phyloP scores from a whole-genome alignment of 1,284 basidiomycete species.

The Clitocybe nebularis region DNA sequence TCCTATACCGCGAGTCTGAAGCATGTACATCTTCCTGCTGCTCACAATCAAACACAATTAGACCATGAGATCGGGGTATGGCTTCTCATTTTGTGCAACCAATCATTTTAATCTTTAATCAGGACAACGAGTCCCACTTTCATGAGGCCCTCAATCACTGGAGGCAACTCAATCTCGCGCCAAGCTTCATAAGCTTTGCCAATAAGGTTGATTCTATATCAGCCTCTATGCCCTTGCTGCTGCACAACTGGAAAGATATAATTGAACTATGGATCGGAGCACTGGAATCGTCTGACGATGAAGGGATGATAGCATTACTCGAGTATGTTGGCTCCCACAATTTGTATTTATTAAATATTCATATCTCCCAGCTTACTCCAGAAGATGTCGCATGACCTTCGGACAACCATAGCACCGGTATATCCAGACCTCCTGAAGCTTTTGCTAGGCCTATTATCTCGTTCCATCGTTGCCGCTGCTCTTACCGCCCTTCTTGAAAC shows the following conservation, averaged over 20 bases:
- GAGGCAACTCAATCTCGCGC: slow-evolving; percentile 77
- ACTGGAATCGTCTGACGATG: slow-evolving; percentile 57
- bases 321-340: slow-evolving; percentile 49
- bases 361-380: slow-evolving; percentile 56
- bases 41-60: slow-evolving; percentile 51
- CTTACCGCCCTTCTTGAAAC: slow-evolving; percentile 64
- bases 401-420: slow-evolving; percentile 59
- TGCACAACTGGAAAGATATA: slow-evolving; percentile 76
- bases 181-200: slow-evolving; percentile 72
- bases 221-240: slow-evolving; percentile 73
- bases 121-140: slow-evolving; percentile 76
- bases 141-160: slow-evolving; percentile 66
- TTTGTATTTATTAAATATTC: slow-evolving; percentile 9
- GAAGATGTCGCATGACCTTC: slow-evolving; percentile 72
- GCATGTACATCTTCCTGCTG: slow-evolving; percentile 67
- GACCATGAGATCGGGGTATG: slow-evolving; percentile 60
- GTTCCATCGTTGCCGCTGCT: slow-evolving; percentile 52
- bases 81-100: slow-evolving; percentile 6
- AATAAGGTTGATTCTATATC: slow-evolving; percentile 58
- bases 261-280: slow-evolving; percentile 57
- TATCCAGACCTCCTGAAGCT: slow-evolving; percentile 51
- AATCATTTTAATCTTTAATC: slow-evolving; percentile 9
- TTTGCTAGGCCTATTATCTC: slow-evolving; percentile 56
- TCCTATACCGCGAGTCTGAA: slow-evolving; percentile 67
- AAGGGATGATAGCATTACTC: slow-evolving; percentile 62